Base-by-base conservation (phyloP, 352 stramenopile genomes). In the Pythium apleroticum region DNA sequence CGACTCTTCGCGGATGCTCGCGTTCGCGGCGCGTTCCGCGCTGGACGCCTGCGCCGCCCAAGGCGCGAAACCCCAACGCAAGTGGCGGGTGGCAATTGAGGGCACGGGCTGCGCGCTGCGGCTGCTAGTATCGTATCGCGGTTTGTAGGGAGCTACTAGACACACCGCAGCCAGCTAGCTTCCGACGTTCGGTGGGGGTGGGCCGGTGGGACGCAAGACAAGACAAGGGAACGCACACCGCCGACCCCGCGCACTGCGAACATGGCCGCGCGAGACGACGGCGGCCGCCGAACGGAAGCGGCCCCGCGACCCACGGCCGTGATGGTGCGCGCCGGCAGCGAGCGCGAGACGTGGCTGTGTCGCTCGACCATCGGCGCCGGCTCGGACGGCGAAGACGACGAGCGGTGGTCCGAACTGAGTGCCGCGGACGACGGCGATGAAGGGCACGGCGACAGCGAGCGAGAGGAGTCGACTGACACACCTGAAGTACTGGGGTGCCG, bases 291-390 rank as follows among this genome's bases (percentile, higher is more conserved):
- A 22, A 50, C 52, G 27, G 19, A 25, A 57, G 24, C 49, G 35
- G 17, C n/a, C 50, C 7, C 35, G 22, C 50, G 22, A 50, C 45
- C 35, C 17, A 45, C 28, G 28, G 15, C 28, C 39, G 17, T 35
- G n/a, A n/a, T n/a, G n/a, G n/a, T n/a, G n/a, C n/a, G n/a, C n/a
- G n/a, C n/a, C 50, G 17, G 56, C 49, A 19, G n/a, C 20, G 25
- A 35, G 19, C 66, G 69, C 15, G 80, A 91, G 19, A 74, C 76
- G 50, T 90, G 80, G 80, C 56, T 78, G 1, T 86, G 65, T 48
- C 77, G 77, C 28, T 90, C 80, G 4, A 91, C 80, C 0, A n/a
- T 91, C 20, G 82, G 69, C 9, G 69, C 68, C 22, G 52, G 5
- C 20, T 83, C 68, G 8, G 71, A 75, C 30, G 65, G 66, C 22